Conservation (phyloP, 1,284 basidiomycete genomes). For the Lignosus rhinocerotis region DNA sequence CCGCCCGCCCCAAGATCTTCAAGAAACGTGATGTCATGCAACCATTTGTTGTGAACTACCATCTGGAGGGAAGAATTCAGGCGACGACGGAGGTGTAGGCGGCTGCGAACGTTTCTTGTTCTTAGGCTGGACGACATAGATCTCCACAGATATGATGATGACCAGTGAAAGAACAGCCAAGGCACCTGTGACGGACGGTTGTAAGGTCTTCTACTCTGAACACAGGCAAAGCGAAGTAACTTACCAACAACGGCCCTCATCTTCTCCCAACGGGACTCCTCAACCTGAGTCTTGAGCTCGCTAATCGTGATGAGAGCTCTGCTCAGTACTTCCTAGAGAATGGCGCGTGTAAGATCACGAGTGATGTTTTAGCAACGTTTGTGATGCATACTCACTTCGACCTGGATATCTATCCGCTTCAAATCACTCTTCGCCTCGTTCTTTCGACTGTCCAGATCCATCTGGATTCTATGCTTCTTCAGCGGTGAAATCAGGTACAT, state of each 20-base stretch:
- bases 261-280: constrained; percentile 91
- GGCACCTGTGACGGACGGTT: constrained; percentile 47
- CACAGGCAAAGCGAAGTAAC: constrained; percentile 33
- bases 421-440: constrained; percentile 89
- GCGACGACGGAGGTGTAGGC: constrained; percentile 28
- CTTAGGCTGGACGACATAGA: constrained; percentile 37
- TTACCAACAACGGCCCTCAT: constrained; percentile 83
- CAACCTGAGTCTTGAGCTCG: constrained; percentile 85
- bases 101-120: constrained; percentile 37
- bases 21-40: background rate
- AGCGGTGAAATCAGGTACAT: background rate
- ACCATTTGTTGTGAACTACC: background rate
- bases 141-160: constrained; percentile 69
- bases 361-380: background rate
- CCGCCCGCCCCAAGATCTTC: too few relatives aligned
- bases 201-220: background rate
- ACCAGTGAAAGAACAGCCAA: constrained; percentile 64
- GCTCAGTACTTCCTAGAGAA: constrained; percentile 76
- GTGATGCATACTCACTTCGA: constrained; percentile 66
- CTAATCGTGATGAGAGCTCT: constrained; percentile 84
- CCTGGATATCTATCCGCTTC: constrained; percentile 84
- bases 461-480: constrained; percentile 71
- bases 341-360: background rate
- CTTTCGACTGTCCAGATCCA: constrained; percentile 94
- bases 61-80: constrained; percentile 17